Evolutionary conservation across 2,329 filamentous ascomycete genomes (phyloP), one percentile per base, ranked within the genome.

Genomic region (Talaromyces pinophilus): DNA sequence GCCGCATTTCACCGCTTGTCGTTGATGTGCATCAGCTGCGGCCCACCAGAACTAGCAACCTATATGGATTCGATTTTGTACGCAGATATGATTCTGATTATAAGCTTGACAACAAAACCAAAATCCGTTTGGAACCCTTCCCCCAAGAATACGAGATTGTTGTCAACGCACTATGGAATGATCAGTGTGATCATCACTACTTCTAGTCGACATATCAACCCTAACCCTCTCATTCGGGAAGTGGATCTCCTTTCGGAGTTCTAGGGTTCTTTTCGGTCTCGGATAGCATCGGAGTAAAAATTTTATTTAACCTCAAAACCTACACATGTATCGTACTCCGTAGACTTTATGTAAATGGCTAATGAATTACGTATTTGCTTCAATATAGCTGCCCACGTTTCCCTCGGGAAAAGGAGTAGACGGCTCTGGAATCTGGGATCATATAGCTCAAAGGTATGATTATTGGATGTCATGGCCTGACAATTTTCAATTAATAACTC

Each of bases 241-340:
- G 25, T 54, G 50, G 50, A 28, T 54, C 28, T 5, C 1, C 5
- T 22, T 52, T 30, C 28, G 50, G 50, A 54, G 15, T 54, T 54
- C 50, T 30, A 54, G 28, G 7, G 25, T 13, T n/a, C 22, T 15
- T 1, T 57, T 30, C 59, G n/a, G 55, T 25, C 19, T 59, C 55
- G 55, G 55, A 59, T 59, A 38, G 10, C 33, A 17, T 59, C 55
- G 55, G 55, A 59, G 55, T 59, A 42, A 59, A 59, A 22, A 8
- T 22, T 40, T 59, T 59, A 38, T 25, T 59, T 25, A 15, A 59
- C 22, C 55, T 42, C 55, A 17, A 38, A 6, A 1, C 19, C 55
- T n/a, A 59, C 55, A 40, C 33, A 28, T 59, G 35, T 5, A 28
- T 13, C 3, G 4, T 19, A 19, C 19, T 19, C 19, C 19, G 19